Percentiles rank a stretch among this genome's conserved stretches.
phyloP scores from a whole-genome alignment of 2,329 filamentous ascomycete species.

The Trichoderma lentiforme region DNA sequence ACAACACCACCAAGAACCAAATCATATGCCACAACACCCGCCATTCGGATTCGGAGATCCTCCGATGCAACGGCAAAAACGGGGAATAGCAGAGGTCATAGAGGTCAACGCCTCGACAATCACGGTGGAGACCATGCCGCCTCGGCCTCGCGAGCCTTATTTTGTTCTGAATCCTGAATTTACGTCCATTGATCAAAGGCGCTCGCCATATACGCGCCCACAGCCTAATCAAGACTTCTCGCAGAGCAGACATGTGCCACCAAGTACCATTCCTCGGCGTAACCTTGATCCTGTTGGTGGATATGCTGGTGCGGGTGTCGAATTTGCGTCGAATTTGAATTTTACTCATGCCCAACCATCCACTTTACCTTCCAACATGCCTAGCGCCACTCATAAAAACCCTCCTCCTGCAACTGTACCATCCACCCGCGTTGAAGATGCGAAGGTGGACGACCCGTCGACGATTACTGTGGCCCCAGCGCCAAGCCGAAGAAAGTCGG shows the following conservation, averaged over 20 bases:
- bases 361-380: neutral
- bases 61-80: neutral
- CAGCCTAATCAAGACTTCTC: neutral
- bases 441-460: neutral
- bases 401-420: neutral
- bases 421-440: neutral
- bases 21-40: neutral
- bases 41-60: neutral
- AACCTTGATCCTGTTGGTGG: neutral
- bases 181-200: neutral
- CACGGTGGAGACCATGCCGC: neutral
- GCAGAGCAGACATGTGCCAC: neutral
- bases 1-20: neutral
- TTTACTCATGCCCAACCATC: neutral
- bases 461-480: neutral
- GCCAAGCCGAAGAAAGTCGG: neutral
- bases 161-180: neutral
- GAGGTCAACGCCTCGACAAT: neutral
- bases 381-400: neutral
- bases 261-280: neutral
- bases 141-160: constrained; percentile 2
- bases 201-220: neutral
- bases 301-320: neutral
- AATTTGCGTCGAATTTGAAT: neutral
- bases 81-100: neutral